A percentile compares a stretch with the other conserved stretches of the same genome.
These are phyloP conservation scores for Alternaria dauci DNA, from an alignment of 2,329 filamentous ascomycete genomes.

Conservation along the genomic window DNA sequence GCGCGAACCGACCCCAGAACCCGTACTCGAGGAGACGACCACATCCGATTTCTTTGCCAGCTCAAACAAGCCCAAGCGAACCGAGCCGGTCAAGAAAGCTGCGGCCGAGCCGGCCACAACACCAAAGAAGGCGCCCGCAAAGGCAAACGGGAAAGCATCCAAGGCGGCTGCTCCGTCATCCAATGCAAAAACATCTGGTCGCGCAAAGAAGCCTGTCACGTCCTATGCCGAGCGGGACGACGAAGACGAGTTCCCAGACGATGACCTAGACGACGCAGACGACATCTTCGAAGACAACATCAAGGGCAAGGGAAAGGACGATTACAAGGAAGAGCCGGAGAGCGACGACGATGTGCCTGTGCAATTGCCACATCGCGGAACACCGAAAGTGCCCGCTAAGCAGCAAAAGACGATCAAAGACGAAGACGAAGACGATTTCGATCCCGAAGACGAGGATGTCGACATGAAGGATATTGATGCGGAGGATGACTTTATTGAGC, in stretches of 20 bases:
- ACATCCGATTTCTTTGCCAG: slow-evolving; percentile 70
- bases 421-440: slow-evolving; percentile 53
- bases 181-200: slow-evolving; percentile 48
- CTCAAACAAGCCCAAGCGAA: slow-evolving; percentile 65
- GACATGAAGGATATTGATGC: slow-evolving; percentile 62
- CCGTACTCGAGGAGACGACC: slow-evolving; percentile 65
- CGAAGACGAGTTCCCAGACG: slow-evolving; percentile 59
- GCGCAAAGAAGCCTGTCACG: slow-evolving; percentile 55
- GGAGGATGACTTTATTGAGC: slow-evolving; percentile 56
- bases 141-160: slow-evolving; percentile 41
- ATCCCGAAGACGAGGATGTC: slow-evolving; percentile 57
- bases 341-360: slow-evolving; percentile 43
- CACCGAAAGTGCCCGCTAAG: slow-evolving; percentile 53
- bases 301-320: slow-evolving; percentile 69
- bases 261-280: slow-evolving; percentile 67
- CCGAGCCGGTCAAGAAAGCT: slow-evolving; percentile 51
- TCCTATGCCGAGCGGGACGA: slow-evolving; percentile 67
- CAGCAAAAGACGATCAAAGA: slow-evolving; percentile 55
- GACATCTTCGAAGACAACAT: slow-evolving; percentile 83
- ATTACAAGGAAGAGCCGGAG: slow-evolving; percentile 68
- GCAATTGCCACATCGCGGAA: slow-evolving; percentile 44
- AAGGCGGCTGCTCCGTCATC: slow-evolving; percentile 47
- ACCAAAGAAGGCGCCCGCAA: slow-evolving; percentile 45
- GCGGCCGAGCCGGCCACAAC: slow-evolving; percentile 46
- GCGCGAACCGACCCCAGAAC: slow-evolving; percentile 57